Evolutionary conservation across 2,329 filamentous ascomycete genomes (phyloP).

Genomic region (Reticulascus tulasneorum): DNA sequence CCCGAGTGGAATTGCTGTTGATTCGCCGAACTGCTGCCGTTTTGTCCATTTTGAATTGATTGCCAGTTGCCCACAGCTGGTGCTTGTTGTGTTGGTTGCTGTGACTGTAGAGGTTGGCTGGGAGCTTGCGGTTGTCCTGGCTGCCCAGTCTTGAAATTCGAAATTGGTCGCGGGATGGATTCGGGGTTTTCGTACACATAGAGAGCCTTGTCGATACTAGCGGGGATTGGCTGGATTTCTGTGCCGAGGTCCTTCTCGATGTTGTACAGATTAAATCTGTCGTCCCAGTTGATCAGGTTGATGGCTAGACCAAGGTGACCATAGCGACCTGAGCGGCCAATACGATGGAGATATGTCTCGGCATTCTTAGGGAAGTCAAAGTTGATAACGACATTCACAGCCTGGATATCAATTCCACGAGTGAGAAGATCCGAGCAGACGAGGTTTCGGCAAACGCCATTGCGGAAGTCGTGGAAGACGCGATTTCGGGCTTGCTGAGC

Average conservation of each 20-base stretch:
- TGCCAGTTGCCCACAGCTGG: conserved; percentile 23
- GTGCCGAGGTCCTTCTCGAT: conserved; percentile 97
- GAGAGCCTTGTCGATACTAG: conserved; percentile 91
- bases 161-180: conserved; percentile 79
- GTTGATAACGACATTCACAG: conserved; percentile 99
- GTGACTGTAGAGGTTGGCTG: conserved; percentile 9
- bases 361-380: conserved; percentile 99
- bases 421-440: conserved; percentile 97
- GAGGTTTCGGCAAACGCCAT: conserved; percentile 94
- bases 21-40: too few relatives aligned
- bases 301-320: conserved; percentile 96
- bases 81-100: conserved; percentile 24
- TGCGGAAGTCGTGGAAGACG: conserved; percentile 98
- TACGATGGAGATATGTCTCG: conserved; percentile 96
- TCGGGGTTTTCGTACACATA: conserved; percentile 98
- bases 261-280: conserved; percentile 97
- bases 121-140: conserved; percentile 22
- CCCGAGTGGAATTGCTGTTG: conserved; percentile 27
- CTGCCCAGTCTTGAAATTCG: conserved; percentile 36
- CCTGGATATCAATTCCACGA: conserved; percentile 98
- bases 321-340: conserved; percentile 94
- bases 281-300: conserved; percentile 99
- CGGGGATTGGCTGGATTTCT: conserved; percentile 94
- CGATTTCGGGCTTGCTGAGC: conserved; percentile 94
- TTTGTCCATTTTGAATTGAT: conserved; percentile 23